A percentile compares a stretch with the other conserved stretches of the same genome.
phyloP scores from a whole-genome alignment of 2,329 filamentous ascomycete species.

The Camillea tinctor region DNA sequence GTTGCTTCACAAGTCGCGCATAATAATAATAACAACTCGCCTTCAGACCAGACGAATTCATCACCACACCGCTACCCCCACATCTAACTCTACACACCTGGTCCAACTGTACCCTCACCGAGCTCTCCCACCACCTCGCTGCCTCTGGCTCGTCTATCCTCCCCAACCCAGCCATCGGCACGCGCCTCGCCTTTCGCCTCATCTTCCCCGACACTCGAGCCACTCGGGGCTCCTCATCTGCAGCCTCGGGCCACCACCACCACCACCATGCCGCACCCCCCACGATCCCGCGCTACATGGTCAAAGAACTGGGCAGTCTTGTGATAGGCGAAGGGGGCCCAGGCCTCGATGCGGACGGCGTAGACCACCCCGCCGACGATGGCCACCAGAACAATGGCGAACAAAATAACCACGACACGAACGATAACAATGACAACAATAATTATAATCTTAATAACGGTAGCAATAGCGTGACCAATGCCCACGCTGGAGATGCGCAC shows the following conservation, averaged over 20 bases:
- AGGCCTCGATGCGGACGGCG: slow-evolving; percentile 32
- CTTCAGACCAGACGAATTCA: slow-evolving; percentile 69
- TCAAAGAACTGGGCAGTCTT: slow-evolving; percentile 80
- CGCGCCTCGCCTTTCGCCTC: slow-evolving; percentile 82
- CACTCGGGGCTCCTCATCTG: not conserved
- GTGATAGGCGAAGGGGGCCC: slow-evolving; percentile 65
- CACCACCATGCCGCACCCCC: not conserved
- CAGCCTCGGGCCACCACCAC: slow-evolving; percentile 6
- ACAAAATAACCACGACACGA: slow-evolving; percentile 30
- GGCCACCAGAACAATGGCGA: not conserved
- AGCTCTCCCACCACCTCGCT: slow-evolving; percentile 76
- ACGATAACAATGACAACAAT: slow-evolving; percentile 30
- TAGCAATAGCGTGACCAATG: slow-evolving; percentile 27
- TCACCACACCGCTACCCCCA: slow-evolving; percentile 56
- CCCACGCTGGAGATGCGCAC: slow-evolving; percentile 52
- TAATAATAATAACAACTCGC: slow-evolving; percentile 12
- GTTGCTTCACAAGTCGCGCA: not conserved
- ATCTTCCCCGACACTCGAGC: slow-evolving; percentile 72
- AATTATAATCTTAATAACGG: slow-evolving; percentile 6
- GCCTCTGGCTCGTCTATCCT: slow-evolving; percentile 59
- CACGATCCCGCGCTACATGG: slow-evolving; percentile 61
- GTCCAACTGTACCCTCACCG: slow-evolving; percentile 74
- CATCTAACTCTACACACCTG: slow-evolving; percentile 84
- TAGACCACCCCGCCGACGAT: slow-evolving; percentile 34
- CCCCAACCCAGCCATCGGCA: slow-evolving; percentile 73